Base-by-base conservation (phyloP, 805 yeast genomes). In the Starmerella apicola region DNA sequence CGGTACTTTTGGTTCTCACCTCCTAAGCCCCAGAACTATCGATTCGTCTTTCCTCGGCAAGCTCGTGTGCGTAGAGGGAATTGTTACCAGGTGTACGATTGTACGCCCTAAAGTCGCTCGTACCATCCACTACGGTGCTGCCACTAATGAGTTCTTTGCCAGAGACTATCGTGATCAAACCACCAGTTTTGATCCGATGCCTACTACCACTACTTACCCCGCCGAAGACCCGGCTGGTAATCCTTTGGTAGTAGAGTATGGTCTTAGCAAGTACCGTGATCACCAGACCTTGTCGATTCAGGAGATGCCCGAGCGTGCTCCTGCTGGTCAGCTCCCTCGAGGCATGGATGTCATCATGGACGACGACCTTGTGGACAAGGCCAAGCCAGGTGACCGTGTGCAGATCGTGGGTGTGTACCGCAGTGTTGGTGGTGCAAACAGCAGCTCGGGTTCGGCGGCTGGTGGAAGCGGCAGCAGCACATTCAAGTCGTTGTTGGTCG, bases 231-330 rank as follows among this genome's bases (percentile, higher is more conserved):
- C 81, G 15, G 91, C 84, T 34, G 96, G 96, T 5, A 78, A 86
- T 61, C 83, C 82, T 51, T 64, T 91, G 49, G 69, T 74, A 16
- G 86, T 95, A 0, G 97, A 91, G 59, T 91, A 83, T 55, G 98
- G 98, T 1, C 81, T 77, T 55, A 78, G 86, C 6, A 84, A 93
- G 22, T 91, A 83, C 59, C 70, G 88, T 52, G 98, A 91, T 61
- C 95, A 88, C 58, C 98, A 91, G 62, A 80, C 84, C 29, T 71
- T 91, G 27, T 74, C 95, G 0, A 79, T 91, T 27, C 98, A 91
- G 60, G 98, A 91, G 64, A 82, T 91, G 83, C 97, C 98, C 1
- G 97, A 91, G 63, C 70, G 78, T 47, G 95, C 97, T 1, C 98
- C 97, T 13, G 94, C 97, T 0, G 98, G 98, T 41, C 97, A 88